Evolutionary conservation across 768 basidiomycete genomes (phyloP).

Genomic region (Favolaschia claudopus): DNA sequence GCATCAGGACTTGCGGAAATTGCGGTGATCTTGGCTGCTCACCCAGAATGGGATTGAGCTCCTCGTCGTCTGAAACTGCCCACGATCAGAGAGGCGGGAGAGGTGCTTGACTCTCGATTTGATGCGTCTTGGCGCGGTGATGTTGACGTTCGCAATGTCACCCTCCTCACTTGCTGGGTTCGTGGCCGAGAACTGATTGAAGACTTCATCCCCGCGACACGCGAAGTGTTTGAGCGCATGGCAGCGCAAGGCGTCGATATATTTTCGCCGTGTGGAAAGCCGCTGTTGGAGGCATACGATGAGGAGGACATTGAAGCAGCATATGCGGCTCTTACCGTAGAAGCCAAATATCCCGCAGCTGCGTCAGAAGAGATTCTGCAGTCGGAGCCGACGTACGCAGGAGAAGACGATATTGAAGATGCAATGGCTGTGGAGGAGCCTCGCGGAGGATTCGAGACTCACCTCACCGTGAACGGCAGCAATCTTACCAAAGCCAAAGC

Average conservation of each 20-base stretch:
- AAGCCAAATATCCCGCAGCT: neutral
- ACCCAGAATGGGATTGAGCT: conserved; percentile 47
- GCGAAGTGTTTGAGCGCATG: neutral
- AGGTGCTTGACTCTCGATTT: conserved; percentile 27
- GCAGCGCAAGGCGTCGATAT: neutral
- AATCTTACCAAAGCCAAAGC: neutral
- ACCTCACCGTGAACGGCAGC: neutral
- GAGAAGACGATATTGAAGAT: neutral
- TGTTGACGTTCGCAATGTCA: conserved; percentile 31
- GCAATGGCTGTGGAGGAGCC: conserved; percentile 8
- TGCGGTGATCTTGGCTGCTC: conserved; percentile 40
- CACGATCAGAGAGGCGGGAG: conserved; percentile 30
- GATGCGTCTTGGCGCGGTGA: conserved; percentile 45
- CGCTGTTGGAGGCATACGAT: neutral
- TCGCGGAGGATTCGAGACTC: neutral
- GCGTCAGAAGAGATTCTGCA: neutral
- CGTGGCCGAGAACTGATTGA: conserved; percentile 25
- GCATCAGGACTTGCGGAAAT: conserved; percentile 41
- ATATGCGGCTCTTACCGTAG: neutral
- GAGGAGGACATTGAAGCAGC: neutral
- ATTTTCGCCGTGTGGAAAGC: neutral
- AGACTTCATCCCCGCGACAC: neutral
- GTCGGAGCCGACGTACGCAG: neutral
- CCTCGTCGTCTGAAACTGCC: conserved; percentile 43
- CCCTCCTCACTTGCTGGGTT: conserved; percentile 40